phyloP scores from a whole-genome alignment of 2,329 filamentous ascomycete species.

The Cephalotrichum gorgonifer region DNA sequence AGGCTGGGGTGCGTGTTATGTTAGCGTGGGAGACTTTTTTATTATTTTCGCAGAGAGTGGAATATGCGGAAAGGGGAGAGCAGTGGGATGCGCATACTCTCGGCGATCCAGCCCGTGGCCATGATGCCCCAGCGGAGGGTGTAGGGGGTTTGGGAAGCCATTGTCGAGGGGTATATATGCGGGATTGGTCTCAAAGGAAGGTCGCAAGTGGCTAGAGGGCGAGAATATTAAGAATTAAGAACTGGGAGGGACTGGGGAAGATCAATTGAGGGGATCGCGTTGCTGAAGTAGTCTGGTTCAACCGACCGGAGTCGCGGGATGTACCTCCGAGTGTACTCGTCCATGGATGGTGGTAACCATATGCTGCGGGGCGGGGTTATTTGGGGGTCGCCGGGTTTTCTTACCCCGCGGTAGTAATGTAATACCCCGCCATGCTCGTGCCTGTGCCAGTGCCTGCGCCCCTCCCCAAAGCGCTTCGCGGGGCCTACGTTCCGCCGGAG shows the following conservation, averaged over 20 bases:
- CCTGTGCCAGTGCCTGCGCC: background rate
- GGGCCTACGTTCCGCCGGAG: slow-evolving; percentile 4
- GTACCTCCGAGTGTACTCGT: too few species aligned
- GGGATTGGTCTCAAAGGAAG: background rate
- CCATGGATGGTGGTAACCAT: too few species aligned
- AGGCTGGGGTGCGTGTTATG: slow-evolving; percentile 34
- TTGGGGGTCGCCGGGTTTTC: too few species aligned
- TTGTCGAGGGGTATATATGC: background rate
- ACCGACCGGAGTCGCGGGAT: too few species aligned
- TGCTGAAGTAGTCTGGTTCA: too few species aligned
- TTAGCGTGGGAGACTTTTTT: background rate
- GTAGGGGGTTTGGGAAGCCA: slow-evolving; percentile 21
- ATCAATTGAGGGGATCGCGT: too few species aligned
- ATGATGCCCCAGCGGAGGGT: slow-evolving; percentile 50
- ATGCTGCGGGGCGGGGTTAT: too few species aligned
- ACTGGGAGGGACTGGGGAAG: too few species aligned
- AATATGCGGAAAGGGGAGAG: background rate
- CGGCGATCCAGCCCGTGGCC: slow-evolving; percentile 49
- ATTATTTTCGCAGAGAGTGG: background rate
- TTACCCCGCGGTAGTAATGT: too few species aligned
- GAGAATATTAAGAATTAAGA: too few species aligned
- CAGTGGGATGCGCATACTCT: slow-evolving; percentile 24
- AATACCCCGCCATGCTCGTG: background rate
- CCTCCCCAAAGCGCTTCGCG: slow-evolving; percentile 6
- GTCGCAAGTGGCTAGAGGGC: too few species aligned